Evolutionary conservation across 352 stramenopile genomes (phyloP), one percentile per base, ranked within the genome.

Genomic region (Pythium oligandrum): DNA sequence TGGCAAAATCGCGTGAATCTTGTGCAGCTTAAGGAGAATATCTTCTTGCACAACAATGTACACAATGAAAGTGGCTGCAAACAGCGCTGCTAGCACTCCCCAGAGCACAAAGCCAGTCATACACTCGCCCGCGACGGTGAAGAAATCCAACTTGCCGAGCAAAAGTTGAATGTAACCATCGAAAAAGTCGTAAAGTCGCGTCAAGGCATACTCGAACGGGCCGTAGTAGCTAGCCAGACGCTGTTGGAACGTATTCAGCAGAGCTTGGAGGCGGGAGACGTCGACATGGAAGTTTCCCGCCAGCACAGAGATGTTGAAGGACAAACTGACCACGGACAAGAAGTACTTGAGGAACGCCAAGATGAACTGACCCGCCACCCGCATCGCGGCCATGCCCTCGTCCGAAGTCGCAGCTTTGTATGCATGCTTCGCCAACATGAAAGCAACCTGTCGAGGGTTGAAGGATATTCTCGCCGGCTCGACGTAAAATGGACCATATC

Each of bases 41-140:
- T 85, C 74, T 52, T 83, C 74, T 66, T 81, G 74, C 0, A 85
- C 73, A 8, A 85, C 74, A 47, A 85, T 54, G 50, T 81, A 85
- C 33, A 83, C 61, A 10, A 83, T 38, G 10, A 83, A 78, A 0
- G 74, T 70, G 2, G 74, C 66, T 3, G 44, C 12, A 44, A 82
- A 73, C 4, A 85, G 38, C 31, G 76, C 48, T 2, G 6, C 44
- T 4, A 80, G 43, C 1, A 73, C 48, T 4, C 37, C 48, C 11
- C 63, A 71, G 1, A 85, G 52, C 48, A 66, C 68, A 10, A 80
- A 74, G 0, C 74, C 74, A 12, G 63, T 61, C n/a, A 66, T 46
- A 45, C 74, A 85, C 26, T 78, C 64, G 6, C 58, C 51, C 0
- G 53, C 64, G 2, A 71, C 7, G 8, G 70, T 30, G 31, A 73